These are phyloP conservation scores for Globisporangium abappressorium DNA, from an alignment of 352 stramenopile species.

Conservation along the genomic window DNA sequence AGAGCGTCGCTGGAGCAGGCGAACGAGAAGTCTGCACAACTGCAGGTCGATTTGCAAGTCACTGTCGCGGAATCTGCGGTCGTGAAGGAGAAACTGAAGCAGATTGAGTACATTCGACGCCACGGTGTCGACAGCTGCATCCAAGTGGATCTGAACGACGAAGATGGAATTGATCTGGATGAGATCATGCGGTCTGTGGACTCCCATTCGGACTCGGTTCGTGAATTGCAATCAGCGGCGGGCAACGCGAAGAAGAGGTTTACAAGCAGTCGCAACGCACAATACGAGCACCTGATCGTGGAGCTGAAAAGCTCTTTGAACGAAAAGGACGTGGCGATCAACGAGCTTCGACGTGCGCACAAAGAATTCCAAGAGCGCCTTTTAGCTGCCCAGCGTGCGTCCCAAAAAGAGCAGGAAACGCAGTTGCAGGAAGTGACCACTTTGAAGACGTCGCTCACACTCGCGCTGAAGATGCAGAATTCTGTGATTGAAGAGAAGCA, in stretches of 20 bases:
- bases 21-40: constrained; percentile 23
- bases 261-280: constrained; percentile 26
- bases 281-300: constrained; percentile 69
- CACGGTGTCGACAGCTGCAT: constrained; percentile 33
- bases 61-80: constrained; percentile 24
- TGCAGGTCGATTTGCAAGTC: constrained; percentile 41
- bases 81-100: constrained; percentile 37
- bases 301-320: constrained; percentile 55
- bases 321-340: constrained; percentile 40
- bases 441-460: constrained; percentile 40
- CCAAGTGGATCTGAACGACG: constrained; percentile 52
- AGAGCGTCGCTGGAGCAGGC: constrained; percentile 41
- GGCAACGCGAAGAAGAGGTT: constrained; percentile 1
- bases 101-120: constrained; percentile 28
- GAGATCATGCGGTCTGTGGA: constrained; percentile 36
- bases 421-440: constrained; percentile 37
- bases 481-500: constrained; percentile 60
- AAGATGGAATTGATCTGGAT: constrained; percentile 47
- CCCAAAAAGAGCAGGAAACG: constrained; percentile 42
- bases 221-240: background rate
- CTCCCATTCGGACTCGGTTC: background rate
- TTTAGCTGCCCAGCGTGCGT: constrained; percentile 28
- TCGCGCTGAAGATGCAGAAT: constrained; percentile 44
- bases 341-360: constrained; percentile 30
- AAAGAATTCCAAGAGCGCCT: constrained; percentile 35